Evolutionary conservation across 805 yeast genomes (phyloP), one percentile per base, ranked within the genome.

Genomic region (Groenewaldozyma tartarivorans): DNA sequence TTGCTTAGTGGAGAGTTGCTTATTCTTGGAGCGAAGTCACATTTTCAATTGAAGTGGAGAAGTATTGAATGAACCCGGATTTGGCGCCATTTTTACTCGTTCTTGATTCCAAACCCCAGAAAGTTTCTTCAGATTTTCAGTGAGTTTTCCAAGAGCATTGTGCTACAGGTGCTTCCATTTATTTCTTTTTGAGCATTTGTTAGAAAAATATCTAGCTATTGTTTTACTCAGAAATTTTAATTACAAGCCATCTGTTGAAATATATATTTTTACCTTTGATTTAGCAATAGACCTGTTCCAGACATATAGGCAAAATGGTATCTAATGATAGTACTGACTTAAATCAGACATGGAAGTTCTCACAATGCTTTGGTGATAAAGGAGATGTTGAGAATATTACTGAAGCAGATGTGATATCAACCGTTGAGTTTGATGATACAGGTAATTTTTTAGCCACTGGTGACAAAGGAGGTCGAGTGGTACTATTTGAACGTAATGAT

Each of bases 321-420:
- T 43, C 40, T 27, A 46, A 43, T 44, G 56, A 52, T 41, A 42
- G 48, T 38, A 51, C 58, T 16, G 48, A 53, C 42, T 43, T 50
- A 31, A 48, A 52, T 40, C 62, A 66, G 42, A 59, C 68, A 44
- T 81, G 90, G 90, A 86, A 85, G 62, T 88, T 88, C 61, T 82
- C 94, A 53, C 97, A 88, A 63, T 92, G 99, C 62, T 92, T 92
- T 71, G 99, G 99, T 49, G 98, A 92, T 63, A 92, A 94, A 62
- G 95, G 95, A 36, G 99, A 92, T 61, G 81, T 88, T 43, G 97
- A 90, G 50, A 82, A 79, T 55, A 85, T 88, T 55, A 87, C 96
- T 2, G 97, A 88, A 48, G 96, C 96, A 3, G 99, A 92, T 61
- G 88, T 92, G 57, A 92, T 92, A 47, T 83, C 96, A 16, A 85